Percentiles rank a stretch among this genome's conserved stretches.
Conservation (phyloP, 2,329 filamentous ascomycete genomes). For the Exserohilum turcica region DNA sequence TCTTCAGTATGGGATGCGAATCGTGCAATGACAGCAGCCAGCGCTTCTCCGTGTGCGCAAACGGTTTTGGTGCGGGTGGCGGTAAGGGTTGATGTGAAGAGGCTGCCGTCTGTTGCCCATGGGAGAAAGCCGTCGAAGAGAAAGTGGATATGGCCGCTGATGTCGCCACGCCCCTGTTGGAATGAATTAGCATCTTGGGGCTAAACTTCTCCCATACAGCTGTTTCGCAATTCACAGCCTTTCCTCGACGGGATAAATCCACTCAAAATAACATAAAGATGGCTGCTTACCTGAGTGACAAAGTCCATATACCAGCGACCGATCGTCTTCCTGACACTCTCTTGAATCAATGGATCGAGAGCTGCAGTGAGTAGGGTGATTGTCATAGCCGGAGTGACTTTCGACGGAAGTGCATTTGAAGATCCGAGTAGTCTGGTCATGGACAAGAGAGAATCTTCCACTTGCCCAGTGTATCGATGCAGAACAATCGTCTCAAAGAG, state of each 20-base stretch:
- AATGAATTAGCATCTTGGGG: not conserved
- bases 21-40: conserved; percentile 44
- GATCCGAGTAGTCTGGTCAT: conserved; percentile 47
- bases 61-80: conserved; percentile 33
- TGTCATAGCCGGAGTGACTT: conserved; percentile 49
- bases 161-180: conserved; percentile 5
- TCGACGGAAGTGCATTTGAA: conserved; percentile 40
- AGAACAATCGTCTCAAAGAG: conserved; percentile 57
- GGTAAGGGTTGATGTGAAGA: conserved; percentile 50
- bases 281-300: conserved; percentile 21
- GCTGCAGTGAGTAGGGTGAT: conserved; percentile 51
- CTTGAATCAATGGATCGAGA: conserved; percentile 50
- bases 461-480: conserved; percentile 56
- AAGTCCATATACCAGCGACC: conserved; percentile 53
- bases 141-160: conserved; percentile 32
- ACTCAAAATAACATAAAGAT: not conserved
- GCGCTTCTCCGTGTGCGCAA: conserved; percentile 50
- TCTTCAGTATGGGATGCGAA: conserved; percentile 31
- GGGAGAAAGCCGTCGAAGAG: conserved; percentile 51
- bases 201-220: too few species aligned
- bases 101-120: conserved; percentile 53
- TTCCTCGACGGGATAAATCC: too few species aligned
- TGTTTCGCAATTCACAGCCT: too few species aligned
- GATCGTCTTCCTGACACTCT: conserved; percentile 53
- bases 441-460: conserved; percentile 53